phyloP scores from a whole-genome alignment of 208 protist species.

The Leishmania martiniquensis region DNA sequence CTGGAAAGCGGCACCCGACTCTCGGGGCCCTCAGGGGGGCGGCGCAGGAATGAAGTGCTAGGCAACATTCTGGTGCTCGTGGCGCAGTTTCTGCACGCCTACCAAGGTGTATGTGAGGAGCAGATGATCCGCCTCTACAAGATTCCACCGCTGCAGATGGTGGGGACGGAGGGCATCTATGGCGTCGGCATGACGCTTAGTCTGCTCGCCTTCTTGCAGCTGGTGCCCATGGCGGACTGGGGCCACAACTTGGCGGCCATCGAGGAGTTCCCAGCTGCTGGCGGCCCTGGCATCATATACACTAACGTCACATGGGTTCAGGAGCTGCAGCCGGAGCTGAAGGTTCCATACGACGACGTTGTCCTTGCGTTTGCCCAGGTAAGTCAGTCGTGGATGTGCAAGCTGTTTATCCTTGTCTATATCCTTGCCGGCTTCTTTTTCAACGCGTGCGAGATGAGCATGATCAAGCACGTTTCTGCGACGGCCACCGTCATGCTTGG shows the following conservation, averaged over 20 bases:
- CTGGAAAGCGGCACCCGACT: slow-evolving; percentile 4
- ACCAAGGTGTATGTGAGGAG: slow-evolving; percentile 92
- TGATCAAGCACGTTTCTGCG: slow-evolving; percentile 80
- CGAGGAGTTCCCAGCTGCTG: slow-evolving; percentile 13
- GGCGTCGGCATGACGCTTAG: slow-evolving; percentile 67
- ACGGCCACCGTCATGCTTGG: slow-evolving; percentile 72
- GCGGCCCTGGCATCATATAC: slow-evolving; percentile 13
- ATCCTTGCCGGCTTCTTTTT: slow-evolving; percentile 59
- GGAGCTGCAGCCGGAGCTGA: slow-evolving; percentile 24
- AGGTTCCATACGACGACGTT: slow-evolving; percentile 73
- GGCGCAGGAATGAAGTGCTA: slow-evolving; percentile 42
- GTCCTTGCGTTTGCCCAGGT: slow-evolving; percentile 70
- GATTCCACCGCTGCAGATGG: slow-evolving; percentile 82
- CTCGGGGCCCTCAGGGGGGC: neutral
- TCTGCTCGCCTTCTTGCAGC: slow-evolving; percentile 75
- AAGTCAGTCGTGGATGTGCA: slow-evolving; percentile 39
- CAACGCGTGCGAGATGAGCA: slow-evolving; percentile 68
- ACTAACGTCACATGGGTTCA: slow-evolving; percentile 27
- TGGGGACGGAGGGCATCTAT: slow-evolving; percentile 92
- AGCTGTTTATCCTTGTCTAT: slow-evolving; percentile 48
- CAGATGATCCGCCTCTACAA: slow-evolving; percentile 70
- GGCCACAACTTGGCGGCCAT: slow-evolving; percentile 42
- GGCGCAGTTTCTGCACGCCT: slow-evolving; percentile 89
- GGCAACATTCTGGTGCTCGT: slow-evolving; percentile 84
- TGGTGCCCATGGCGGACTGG: slow-evolving; percentile 57